Evolutionary conservation across 2,329 filamentous ascomycete genomes (phyloP).

Genomic region (Aspergillus felis): DNA sequence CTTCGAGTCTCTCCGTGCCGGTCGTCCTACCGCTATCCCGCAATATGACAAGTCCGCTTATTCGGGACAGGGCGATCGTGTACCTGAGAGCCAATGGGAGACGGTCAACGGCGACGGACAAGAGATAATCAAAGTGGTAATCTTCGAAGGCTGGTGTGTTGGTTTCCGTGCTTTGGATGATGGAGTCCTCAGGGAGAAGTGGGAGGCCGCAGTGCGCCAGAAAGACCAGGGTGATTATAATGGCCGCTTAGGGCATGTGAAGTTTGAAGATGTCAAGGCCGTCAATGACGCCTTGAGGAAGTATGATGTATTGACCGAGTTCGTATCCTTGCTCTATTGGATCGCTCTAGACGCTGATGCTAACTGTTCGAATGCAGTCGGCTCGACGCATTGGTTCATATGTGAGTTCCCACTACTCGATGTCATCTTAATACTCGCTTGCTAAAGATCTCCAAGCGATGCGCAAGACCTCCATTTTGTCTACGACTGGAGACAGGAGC

Average conservation of each 20-base stretch:
- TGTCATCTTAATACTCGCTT: background rate
- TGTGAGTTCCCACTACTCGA: conserved; percentile 39
- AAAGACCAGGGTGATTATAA: conserved; percentile 49
- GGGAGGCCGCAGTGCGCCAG: conserved; percentile 44
- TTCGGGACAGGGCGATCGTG: conserved; percentile 71
- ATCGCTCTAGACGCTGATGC: background rate
- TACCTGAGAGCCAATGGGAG: conserved; percentile 60
- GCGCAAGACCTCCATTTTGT: conserved; percentile 71
- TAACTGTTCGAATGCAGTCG: conserved; percentile 32
- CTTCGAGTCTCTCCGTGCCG: conserved; percentile 56
- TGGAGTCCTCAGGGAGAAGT: conserved; percentile 52
- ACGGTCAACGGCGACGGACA: conserved; percentile 41
- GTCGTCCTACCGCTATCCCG: conserved; percentile 59
- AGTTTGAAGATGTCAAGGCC: conserved; percentile 53
- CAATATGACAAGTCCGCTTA: conserved; percentile 81
- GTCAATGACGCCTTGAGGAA: conserved; percentile 56
- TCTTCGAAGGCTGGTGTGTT: conserved; percentile 90
- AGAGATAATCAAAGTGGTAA: conserved; percentile 56
- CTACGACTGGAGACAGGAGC: conserved; percentile 78
- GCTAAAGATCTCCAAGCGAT: conserved; percentile 44
- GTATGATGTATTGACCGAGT: conserved; percentile 59
- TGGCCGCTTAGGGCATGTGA: conserved; percentile 51
- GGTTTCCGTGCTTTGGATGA: conserved; percentile 69
- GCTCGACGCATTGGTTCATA: conserved; percentile 62
- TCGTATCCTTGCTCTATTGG: conserved; percentile 4